phyloP scores from a whole-genome alignment of 2,329 filamentous ascomycete genomes.

The Endoconidiophora laricicola region DNA sequence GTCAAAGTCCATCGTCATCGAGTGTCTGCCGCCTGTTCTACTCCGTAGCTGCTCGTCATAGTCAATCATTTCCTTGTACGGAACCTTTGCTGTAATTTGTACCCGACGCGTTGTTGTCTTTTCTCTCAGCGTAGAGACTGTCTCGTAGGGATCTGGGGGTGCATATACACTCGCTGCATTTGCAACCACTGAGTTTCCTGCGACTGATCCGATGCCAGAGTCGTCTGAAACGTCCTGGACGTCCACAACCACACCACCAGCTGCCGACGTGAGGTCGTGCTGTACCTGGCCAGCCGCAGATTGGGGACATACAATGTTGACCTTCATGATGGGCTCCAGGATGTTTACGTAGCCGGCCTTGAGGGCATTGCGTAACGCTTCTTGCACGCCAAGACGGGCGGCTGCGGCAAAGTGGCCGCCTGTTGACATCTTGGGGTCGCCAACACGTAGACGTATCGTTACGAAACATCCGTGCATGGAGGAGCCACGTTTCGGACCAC shows the following conservation, averaged over 20 bases:
- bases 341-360: slow-evolving; percentile 39
- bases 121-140: slow-evolving; percentile 38
- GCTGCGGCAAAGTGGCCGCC: slow-evolving; percentile 52
- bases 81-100: slow-evolving; percentile 70
- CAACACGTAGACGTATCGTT: slow-evolving; percentile 40
- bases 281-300: slow-evolving; percentile 63
- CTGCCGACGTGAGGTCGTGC: slow-evolving; percentile 59
- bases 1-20: slow-evolving; percentile 41
- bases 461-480: slow-evolving; percentile 65
- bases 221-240: slow-evolving; percentile 36
- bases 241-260: slow-evolving; percentile 57
- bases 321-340: slow-evolving; percentile 88
- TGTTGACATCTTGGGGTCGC: slow-evolving; percentile 45
- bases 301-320: slow-evolving; percentile 74
- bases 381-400: slow-evolving; percentile 45
- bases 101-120: slow-evolving; percentile 32
- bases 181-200: slow-evolving; percentile 17
- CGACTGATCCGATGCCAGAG: slow-evolving; percentile 5
- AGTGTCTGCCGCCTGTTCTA: slow-evolving; percentile 66
- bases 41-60: slow-evolving; percentile 81
- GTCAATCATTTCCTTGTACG: slow-evolving; percentile 90
- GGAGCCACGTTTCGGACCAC: slow-evolving; percentile 65
- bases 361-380: slow-evolving; percentile 48
- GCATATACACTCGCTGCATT: slow-evolving; percentile 64
- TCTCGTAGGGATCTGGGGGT: slow-evolving; percentile 67